Base-by-base conservation (phyloP, 1,284 basidiomycete species). In the Puccinia hordei region DNA sequence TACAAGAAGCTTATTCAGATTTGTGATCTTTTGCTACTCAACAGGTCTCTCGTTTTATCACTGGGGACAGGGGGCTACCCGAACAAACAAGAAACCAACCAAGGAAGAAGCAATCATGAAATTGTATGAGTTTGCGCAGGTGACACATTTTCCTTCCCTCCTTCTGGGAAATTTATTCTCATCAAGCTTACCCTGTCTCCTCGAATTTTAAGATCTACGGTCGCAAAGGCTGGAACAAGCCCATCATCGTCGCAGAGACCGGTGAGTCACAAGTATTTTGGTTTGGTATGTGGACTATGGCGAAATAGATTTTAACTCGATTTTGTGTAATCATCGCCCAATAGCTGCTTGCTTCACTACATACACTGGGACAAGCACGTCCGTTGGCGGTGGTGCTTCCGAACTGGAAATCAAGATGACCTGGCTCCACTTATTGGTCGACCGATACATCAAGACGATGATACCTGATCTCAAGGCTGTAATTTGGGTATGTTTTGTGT, bases 21-120 rank as follows among this genome's bases (percentile, higher is more conserved):
- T 15, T 71, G 68, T 13, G 22, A 49, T 53, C 27, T 22, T 33
- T 10, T 22, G 15, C 24, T 9, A 22, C 22, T 17, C 27, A 46
- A 53, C 61, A 77, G 73, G 57, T 27, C 41, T 75, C 57, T 75
- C 73, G 13, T 63, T 75, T n/a, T 75, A 75, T 22, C 73, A 75
- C 57, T 75, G 73, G 73, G 73, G 73, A 63, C 63, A 49, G n/a
- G 46, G 27, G 0, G 35, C 35, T 33, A 27, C 33, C 2, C 8
- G 74, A 55, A 53, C 46, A 19, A 77, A 77, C 24, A n/a, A 55
- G 27, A 55, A 46, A 15, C 74, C 74, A 10, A 55, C 22, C 2
- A 0, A 35, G 41, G 30, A 19, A 22, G 74, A 77, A 33, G 74
- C 53, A 2, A 65, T 75, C n/a, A 38, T 13, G 5, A 65, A 77